Conservation (phyloP, 768 basidiomycete species). For the Trametes meyenii region DNA sequence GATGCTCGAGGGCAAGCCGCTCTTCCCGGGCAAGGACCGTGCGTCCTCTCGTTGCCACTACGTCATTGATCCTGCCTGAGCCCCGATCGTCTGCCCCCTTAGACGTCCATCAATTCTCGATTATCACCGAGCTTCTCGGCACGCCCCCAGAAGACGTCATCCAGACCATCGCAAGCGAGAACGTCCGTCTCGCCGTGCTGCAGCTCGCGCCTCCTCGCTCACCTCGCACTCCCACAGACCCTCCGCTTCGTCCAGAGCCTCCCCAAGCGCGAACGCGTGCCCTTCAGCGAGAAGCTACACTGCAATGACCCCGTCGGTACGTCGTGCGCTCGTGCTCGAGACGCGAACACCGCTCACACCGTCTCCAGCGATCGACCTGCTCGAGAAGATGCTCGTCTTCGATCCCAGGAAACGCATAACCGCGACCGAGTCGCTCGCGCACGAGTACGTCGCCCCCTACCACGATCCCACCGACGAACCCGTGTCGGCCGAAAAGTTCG, state of each 20-base stretch:
- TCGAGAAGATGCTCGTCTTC: slow-evolving; percentile 99
- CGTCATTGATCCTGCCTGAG: slow-evolving; percentile 9
- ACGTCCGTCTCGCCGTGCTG: slow-evolving; percentile 55
- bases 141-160: slow-evolving; percentile 99
- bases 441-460: slow-evolving; percentile 95
- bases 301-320: slow-evolving; percentile 84
- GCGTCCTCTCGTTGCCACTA: slow-evolving; percentile 37
- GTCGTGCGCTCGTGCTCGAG: slow-evolving; percentile 30
- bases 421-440: slow-evolving; percentile 85
- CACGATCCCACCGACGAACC: slow-evolving; percentile 99
- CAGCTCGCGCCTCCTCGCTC: background rate
- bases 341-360: background rate
- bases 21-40: slow-evolving; percentile 99
- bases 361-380: slow-evolving; percentile 79
- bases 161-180: slow-evolving; percentile 96
- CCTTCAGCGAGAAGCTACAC: slow-evolving; percentile 91
- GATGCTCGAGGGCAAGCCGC: slow-evolving; percentile 97
- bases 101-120: slow-evolving; percentile 99
- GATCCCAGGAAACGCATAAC: slow-evolving; percentile 97
- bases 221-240: slow-evolving; percentile 56
- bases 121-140: slow-evolving; percentile 96
- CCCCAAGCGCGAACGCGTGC: slow-evolving; percentile 94
- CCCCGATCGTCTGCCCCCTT: slow-evolving; percentile 8
- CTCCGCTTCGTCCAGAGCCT: slow-evolving; percentile 98
- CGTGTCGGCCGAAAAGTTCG: slow-evolving; percentile 89